Conservation (phyloP, 495 filamentous ascomycete genomes). For the Annulohypoxylon stygium region DNA sequence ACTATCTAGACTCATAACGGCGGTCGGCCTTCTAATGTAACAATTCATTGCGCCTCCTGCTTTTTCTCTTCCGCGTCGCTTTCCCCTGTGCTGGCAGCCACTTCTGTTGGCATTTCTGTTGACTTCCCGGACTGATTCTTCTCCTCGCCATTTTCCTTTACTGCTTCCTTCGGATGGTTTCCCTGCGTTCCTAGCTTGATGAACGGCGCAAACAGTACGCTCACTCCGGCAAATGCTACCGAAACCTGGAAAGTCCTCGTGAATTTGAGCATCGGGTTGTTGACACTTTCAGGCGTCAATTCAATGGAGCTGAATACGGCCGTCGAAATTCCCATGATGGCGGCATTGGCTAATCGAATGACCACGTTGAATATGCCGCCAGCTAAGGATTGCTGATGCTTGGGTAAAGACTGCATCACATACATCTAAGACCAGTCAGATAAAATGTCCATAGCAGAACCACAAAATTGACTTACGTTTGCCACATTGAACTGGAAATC, state of each 20-base stretch:
- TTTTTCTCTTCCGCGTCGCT: constrained; percentile 29
- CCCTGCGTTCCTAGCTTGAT: constrained; percentile 61
- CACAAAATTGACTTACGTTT: constrained; percentile 59
- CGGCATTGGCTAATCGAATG: constrained; percentile 63
- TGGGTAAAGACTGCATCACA: constrained; percentile 66
- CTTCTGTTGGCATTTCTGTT: constrained; percentile 2
- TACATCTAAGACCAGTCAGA: constrained; percentile 61
- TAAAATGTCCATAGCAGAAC: background rate
- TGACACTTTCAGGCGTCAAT: constrained; percentile 49
- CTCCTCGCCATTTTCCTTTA: constrained; percentile 23
- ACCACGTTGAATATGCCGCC: constrained; percentile 72
- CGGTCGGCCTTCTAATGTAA: constrained; percentile 16
- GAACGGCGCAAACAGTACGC: constrained; percentile 56
- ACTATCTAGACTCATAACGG: constrained; percentile 37
- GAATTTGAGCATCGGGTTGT: constrained; percentile 57
- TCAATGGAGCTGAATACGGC: constrained; percentile 60
- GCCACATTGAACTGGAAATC: constrained; percentile 73
- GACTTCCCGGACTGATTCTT: constrained; percentile 28
- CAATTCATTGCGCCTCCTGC: constrained; percentile 9
- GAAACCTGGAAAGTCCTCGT: constrained; percentile 67
- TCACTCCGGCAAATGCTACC: constrained; percentile 65
- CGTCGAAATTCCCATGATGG: constrained; percentile 67
- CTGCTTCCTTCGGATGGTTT: constrained; percentile 42
- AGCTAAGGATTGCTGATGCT: constrained; percentile 68
- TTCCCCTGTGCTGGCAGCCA: constrained; percentile 12